A percentile compares a stretch with the other conserved stretches of the same genome.
Evolutionary conservation across 2,329 filamentous ascomycete genomes (phyloP).

Genomic region (Myriosclerotinia scirpicola): DNA sequence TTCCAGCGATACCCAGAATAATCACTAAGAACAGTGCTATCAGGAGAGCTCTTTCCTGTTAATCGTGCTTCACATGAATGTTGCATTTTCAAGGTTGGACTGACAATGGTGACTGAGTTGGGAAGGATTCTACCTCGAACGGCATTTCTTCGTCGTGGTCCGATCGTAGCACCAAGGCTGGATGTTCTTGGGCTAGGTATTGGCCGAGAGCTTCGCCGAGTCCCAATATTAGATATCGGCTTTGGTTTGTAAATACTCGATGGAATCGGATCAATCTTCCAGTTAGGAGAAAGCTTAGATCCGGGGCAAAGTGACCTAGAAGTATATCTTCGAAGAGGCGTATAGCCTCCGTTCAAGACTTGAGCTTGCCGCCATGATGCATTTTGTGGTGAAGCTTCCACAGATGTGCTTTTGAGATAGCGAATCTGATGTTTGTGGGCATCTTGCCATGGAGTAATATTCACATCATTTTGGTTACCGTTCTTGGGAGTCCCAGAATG

Average conservation of each 20-base stretch:
- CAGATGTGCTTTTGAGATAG: neutral
- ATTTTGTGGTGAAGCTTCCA: neutral
- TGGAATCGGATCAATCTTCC: conserved; percentile 5
- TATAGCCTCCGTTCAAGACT: neutral
- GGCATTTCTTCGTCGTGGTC: conserved; percentile 13
- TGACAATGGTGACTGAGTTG: conserved; percentile 1
- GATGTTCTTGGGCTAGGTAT: conserved; percentile 10
- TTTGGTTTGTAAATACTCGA: conserved; percentile 16
- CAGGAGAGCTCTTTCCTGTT: neutral
- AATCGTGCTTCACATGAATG: conserved; percentile 2
- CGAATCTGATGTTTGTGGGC: neutral
- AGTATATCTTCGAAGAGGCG: conserved; percentile 2
- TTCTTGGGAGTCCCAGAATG: neutral
- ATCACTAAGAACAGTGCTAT: neutral
- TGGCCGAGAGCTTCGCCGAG: neutral
- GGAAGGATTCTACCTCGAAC: conserved; percentile 13
- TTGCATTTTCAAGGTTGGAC: neutral
- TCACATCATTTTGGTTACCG: neutral
- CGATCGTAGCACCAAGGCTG: conserved; percentile 9
- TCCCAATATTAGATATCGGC: neutral
- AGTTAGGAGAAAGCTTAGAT: neutral
- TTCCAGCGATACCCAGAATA: neutral
- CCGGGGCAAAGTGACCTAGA: neutral
- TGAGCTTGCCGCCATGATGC: neutral
- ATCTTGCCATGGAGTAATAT: neutral